Percentiles rank a stretch among this genome's conserved stretches.
Evolutionary conservation across 129 eudicot species (phyloP).

Genomic region (Chrysanthemum lavandulifolium): DNA sequence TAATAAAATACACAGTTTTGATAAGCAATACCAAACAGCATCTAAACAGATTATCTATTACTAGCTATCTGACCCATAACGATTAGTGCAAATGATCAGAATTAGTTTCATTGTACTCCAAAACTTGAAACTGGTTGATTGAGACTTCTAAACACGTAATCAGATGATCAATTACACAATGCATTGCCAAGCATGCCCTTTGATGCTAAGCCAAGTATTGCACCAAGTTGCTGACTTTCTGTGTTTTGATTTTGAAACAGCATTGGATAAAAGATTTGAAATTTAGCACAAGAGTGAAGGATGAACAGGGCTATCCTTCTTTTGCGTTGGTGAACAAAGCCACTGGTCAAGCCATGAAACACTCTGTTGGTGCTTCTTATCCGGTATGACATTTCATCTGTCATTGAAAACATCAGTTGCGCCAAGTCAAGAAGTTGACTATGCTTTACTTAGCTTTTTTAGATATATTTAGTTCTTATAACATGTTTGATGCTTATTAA

Average conservation of each 20-base stretch:
- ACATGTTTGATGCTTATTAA: constrained; percentile 1
- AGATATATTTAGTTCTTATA: background rate
- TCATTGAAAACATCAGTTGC: background rate
- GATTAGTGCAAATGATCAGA: too few relatives aligned
- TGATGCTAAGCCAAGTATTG: too few relatives aligned
- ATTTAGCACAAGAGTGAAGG: constrained; percentile 70
- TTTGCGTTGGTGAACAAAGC: constrained; percentile 80
- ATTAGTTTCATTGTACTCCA: too few relatives aligned
- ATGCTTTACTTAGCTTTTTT: background rate
- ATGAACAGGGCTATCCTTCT: constrained; percentile 65
- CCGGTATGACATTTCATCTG: constrained; percentile 49
- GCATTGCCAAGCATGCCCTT: too few relatives aligned
- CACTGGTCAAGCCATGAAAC: constrained; percentile 77
- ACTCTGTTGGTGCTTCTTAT: constrained; percentile 68
- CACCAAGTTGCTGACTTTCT: too few relatives aligned
- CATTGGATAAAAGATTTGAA: constrained; percentile 88
- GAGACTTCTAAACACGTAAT: too few relatives aligned
- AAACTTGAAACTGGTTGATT: too few relatives aligned
- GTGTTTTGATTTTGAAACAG: constrained; percentile 34
- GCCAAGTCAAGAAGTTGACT: background rate
- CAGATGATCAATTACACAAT: too few relatives aligned
- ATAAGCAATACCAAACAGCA: too few relatives aligned
- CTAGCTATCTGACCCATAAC: too few relatives aligned
- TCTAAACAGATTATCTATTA: too few relatives aligned
- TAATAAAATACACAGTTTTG: too few relatives aligned